Evolutionary conservation across 2,329 filamentous ascomycete species (phyloP).

Genomic region (Epichloe festucae): DNA sequence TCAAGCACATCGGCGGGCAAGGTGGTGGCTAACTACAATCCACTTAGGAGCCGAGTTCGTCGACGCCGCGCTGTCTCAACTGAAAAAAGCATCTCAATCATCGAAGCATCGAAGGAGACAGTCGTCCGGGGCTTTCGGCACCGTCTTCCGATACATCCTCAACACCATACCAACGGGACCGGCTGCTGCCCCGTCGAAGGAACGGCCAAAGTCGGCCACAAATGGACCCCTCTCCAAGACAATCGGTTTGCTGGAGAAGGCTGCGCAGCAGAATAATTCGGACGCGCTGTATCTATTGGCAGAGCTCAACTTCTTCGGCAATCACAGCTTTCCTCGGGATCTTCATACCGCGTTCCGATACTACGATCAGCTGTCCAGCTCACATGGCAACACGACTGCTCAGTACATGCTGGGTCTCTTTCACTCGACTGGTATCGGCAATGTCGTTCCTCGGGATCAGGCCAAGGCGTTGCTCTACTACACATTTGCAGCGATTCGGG

Average conservation of each 20-base stretch:
- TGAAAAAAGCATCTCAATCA: slow-evolving; percentile 35
- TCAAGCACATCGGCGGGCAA: background rate
- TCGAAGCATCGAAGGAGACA: slow-evolving; percentile 31
- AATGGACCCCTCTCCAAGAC: slow-evolving; percentile 36
- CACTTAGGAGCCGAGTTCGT: slow-evolving; percentile 38
- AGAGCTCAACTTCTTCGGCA: slow-evolving; percentile 94
- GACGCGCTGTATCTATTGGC: slow-evolving; percentile 84
- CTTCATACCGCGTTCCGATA: slow-evolving; percentile 66
- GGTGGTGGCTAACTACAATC: background rate
- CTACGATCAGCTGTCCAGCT: slow-evolving; percentile 64
- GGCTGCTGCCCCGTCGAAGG: slow-evolving; percentile 30
- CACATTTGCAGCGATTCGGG: slow-evolving; percentile 77
- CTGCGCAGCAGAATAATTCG: slow-evolving; percentile 46
- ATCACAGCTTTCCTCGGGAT: slow-evolving; percentile 76
- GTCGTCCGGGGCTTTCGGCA: slow-evolving; percentile 29
- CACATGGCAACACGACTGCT: slow-evolving; percentile 78
- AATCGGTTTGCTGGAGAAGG: slow-evolving; percentile 38
- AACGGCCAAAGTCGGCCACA: slow-evolving; percentile 14
- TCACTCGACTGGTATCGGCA: slow-evolving; percentile 85
- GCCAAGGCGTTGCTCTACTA: slow-evolving; percentile 88
- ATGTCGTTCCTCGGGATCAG: slow-evolving; percentile 70
- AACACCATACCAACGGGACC: slow-evolving; percentile 38
- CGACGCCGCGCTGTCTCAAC: slow-evolving; percentile 35
- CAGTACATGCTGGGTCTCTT: slow-evolving; percentile 94
- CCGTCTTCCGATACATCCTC: slow-evolving; percentile 29